These are phyloP conservation scores for Elsinoe arachidis DNA, from an alignment of 2,329 filamentous ascomycete genomes.

Conservation along the genomic window DNA sequence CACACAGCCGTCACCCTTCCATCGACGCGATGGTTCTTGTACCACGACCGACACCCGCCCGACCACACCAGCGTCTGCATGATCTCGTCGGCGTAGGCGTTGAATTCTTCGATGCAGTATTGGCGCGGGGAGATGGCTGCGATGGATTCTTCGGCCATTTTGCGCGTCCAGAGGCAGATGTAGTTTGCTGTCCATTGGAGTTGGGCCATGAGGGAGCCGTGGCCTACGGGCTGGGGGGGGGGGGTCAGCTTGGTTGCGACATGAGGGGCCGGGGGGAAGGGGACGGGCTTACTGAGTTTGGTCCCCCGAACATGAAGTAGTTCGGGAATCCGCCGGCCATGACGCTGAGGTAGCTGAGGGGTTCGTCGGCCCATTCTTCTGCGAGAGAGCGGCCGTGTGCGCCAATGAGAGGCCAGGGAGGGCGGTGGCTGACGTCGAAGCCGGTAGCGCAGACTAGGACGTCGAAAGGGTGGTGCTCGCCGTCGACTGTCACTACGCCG, in stretches of 20 bases:
- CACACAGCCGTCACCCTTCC: slow-evolving; percentile 27
- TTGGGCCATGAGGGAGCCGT: slow-evolving; percentile 20
- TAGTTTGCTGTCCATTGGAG: slow-evolving; percentile 21
- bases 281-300: not conserved
- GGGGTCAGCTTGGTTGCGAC: slow-evolving; percentile 13
- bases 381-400: slow-evolving; percentile 23
- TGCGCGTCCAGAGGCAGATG: slow-evolving; percentile 24
- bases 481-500: slow-evolving; percentile 27
- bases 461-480: slow-evolving; percentile 26
- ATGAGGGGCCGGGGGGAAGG: slow-evolving; percentile 12
- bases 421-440: slow-evolving; percentile 32
- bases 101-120: slow-evolving; percentile 24
- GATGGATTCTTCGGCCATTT: slow-evolving; percentile 25
- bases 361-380: slow-evolving; percentile 23
- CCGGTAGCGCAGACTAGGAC: slow-evolving; percentile 40
- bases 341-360: slow-evolving; percentile 24
- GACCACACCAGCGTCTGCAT: slow-evolving; percentile 26
- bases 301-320: slow-evolving; percentile 23
- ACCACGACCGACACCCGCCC: slow-evolving; percentile 24
- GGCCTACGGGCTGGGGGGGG: slow-evolving; percentile 20
- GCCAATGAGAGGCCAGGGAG: slow-evolving; percentile 31
- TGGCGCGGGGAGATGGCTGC: slow-evolving; percentile 19
- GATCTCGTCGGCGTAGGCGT: slow-evolving; percentile 25
- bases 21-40: slow-evolving; percentile 24
- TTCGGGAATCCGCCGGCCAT: slow-evolving; percentile 25